These are phyloP conservation scores for Allium cepa DNA, from an alignment of 106 monocot genomes.

Conservation along the genomic window DNA sequence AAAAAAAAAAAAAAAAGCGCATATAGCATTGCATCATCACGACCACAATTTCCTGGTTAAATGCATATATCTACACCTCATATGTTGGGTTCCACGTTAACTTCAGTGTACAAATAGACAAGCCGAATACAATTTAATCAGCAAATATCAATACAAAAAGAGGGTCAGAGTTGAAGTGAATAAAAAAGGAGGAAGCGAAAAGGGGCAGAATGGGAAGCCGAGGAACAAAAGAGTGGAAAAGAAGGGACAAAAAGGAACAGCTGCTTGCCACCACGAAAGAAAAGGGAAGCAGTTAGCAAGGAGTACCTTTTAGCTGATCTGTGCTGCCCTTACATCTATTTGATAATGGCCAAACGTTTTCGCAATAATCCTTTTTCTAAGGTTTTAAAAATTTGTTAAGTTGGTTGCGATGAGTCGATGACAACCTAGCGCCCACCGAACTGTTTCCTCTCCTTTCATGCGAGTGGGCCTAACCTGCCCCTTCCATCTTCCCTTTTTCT, in stretches of 20 bases:
- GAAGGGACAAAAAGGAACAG: not conserved
- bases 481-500: too few species aligned
- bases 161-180: not conserved
- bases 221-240: not conserved
- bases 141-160: not conserved
- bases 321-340: not conserved
- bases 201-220: not conserved
- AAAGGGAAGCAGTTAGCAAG: too few species aligned
- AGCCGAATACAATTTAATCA: too few species aligned
- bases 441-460: not conserved
- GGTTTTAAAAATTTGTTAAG: not conserved
- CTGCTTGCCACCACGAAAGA: not conserved
- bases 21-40: too few species aligned
- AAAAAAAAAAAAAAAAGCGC: too few species aligned
- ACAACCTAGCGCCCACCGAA: not conserved
- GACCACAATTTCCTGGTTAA: too few species aligned
- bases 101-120: too few species aligned
- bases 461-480: too few species aligned
- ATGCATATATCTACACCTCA: too few species aligned
- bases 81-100: too few species aligned
- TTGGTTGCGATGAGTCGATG: not conserved
- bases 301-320: too few species aligned
- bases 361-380: too few species aligned
- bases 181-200: not conserved
- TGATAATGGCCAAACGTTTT: not conserved